Base-by-base conservation (phyloP, 2,329 filamentous ascomycete species). In the Penicillium sp. region DNA sequence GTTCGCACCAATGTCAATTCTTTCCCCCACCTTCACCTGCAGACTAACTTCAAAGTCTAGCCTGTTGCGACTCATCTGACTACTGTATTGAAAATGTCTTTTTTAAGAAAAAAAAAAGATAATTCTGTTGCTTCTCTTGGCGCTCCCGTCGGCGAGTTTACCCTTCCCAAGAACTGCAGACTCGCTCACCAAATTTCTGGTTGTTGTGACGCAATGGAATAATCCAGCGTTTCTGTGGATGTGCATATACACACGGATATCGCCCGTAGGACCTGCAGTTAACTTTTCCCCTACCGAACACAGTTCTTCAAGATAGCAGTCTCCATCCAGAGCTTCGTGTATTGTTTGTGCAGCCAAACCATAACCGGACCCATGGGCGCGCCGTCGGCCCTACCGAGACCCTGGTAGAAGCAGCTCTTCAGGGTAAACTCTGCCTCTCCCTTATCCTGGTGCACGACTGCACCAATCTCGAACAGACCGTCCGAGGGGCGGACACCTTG, bases 391-490 rank as follows among this genome's bases (percentile, higher is more conserved):
- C 77, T 81, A 2, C 81, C 80, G 48, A 79, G 61, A 0, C 83
- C 83, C 66, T 84, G 79, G 70, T 79, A 90, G 81, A 82, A 90
- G 67, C 79, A 81, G 76, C 84, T 88, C 82, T 89, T 90, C 56
- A 91, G 76, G 2, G 81, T 78, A 64, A 90, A 84, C 72, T 89
- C 87, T 2, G 84, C 88, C 60, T 86, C 82, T 12, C 82, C 82
- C 37, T 83, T 77, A 5, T 84, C 81, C 68, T 81, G 79, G 74
- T 90, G 86, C 15, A 90, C 75, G 12, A 80, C 79, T 4, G 86
- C 87, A 17, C 80, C 81, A 68, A 90, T 87, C 71, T 88, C 82
- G 63, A 90, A 90, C 28, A 90, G 76, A 0, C 88, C 88, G 68
- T 91, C 88, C 1, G 82, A 84, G 8, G 81, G 78, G 7, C 88